Base-by-base conservation (phyloP, 176 grass and related monocot species). In the Lolium rigidum region DNA sequence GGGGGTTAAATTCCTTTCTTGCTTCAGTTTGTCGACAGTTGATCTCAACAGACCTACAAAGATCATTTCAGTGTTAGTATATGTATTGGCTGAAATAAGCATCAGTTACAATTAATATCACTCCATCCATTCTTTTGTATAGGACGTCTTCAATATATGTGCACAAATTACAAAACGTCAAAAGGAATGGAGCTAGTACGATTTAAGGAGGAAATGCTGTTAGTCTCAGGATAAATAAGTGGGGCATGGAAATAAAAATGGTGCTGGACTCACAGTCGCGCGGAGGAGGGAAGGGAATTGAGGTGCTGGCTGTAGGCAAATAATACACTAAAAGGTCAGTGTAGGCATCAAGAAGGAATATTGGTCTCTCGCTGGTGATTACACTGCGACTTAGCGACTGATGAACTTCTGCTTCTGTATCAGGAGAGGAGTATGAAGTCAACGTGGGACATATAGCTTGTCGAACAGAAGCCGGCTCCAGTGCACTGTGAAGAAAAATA, bases 331-430 rank as follows among this genome's bases (percentile, higher is more conserved):
- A 87, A 41, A 98, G 76, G 73, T 92, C 83, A 47, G 85, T 95
- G 75, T 95, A 98, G 58, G 93, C 90, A 77, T 98, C 96, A 58
- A 98, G 90, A 87, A 95, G 88, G 78, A 91, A 98, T 83, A 98
- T 98, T 24, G 93, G 93, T 55, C 86, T 92, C 74, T 86, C 93
- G 75, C 90, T 94, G 18, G 86, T 95, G 74, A 92, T 84, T 46
- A 98, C 79, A 49, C 90, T 92, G 58, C 88, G 88, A 78, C 90
- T 91, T 74, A 98, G 80, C 6, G 93, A 95, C 37, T 94, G 86
- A 13, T 92, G 83, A 43, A 89, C 91, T 80, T 85, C 92, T 70
- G 86, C 92, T 87, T 95, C 86, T 84, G 82, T 75, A 58, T 98
- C 90, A 77, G 84, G 92, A 50, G 96, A 95, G 16, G 86, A 73